These are phyloP conservation scores for Xerocomus nothofagi DNA, from an alignment of 1,284 basidiomycete genomes.

Conservation along the genomic window DNA sequence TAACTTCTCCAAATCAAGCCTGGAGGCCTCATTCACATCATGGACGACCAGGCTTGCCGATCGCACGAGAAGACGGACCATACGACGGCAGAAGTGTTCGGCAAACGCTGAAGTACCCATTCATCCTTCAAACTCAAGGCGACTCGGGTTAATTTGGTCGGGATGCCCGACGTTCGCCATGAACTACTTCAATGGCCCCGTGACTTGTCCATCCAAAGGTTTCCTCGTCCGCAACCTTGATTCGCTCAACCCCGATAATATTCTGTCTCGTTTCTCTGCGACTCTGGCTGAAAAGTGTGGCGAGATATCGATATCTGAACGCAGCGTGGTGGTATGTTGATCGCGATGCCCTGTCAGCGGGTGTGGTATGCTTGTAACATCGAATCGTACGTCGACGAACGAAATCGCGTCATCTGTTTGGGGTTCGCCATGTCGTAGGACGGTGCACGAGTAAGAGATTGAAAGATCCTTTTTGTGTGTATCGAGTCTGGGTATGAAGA, in stretches of 20 bases:
- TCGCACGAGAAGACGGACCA: slow-evolving; percentile 89
- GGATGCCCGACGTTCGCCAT: slow-evolving; percentile 89
- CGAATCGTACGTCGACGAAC: no score
- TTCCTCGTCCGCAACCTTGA: slow-evolving; percentile 92
- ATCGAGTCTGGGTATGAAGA: no score
- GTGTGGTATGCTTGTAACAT: no score
- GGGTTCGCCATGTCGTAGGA: no score
- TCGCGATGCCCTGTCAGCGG: no score
- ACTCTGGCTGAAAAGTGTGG: no score
- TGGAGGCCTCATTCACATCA: slow-evolving; percentile 93
- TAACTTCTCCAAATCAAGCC: slow-evolving; percentile 87
- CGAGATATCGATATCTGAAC: no score
- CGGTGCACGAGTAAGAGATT: no score
- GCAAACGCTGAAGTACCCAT: slow-evolving; percentile 93
- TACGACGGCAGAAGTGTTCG: slow-evolving; percentile 93
- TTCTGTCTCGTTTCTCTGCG: slow-evolving; percentile 87
- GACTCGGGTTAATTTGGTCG: slow-evolving; percentile 70
- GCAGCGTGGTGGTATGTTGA: no score
- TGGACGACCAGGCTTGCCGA: slow-evolving; percentile 92
- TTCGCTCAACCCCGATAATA: slow-evolving; percentile 89
- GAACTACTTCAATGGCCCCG: slow-evolving; percentile 88
- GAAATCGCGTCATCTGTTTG: no score
- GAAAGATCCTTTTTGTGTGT: no score
- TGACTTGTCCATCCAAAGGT: slow-evolving; percentile 88
- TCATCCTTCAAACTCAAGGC: slow-evolving; percentile 82